Conservation (phyloP, 73 alveolate genomes). For the Paramecium caudatum region DNA sequence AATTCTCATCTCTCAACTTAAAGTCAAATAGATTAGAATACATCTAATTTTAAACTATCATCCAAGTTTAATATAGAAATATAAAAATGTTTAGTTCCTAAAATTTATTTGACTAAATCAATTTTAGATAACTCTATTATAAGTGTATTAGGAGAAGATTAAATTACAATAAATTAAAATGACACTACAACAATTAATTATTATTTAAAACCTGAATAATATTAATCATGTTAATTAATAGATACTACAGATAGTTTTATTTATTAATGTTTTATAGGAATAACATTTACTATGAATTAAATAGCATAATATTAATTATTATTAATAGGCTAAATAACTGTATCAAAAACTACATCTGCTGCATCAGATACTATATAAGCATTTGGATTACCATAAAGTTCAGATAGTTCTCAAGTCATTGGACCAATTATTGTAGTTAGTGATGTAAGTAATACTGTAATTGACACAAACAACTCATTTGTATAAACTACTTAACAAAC, state of each 20-base stretch:
- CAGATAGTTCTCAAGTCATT: not conserved
- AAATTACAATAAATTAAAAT: not conserved
- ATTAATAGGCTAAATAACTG: not conserved
- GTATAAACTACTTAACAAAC: not conserved
- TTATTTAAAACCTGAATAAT: not conserved
- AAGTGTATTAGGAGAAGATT: not conserved
- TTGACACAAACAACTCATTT: not conserved
- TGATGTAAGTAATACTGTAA: not conserved
- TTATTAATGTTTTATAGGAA: not conserved
- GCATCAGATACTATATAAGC: not conserved
- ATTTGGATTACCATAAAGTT: not conserved
- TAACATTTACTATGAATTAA: not conserved
- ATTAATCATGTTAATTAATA: not conserved
- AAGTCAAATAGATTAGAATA: not conserved
- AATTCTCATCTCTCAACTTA: not conserved
- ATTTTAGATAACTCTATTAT: not conserved
- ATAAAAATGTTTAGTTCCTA: not conserved
- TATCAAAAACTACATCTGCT: not conserved
- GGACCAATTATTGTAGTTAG: slow-evolving; percentile 16
- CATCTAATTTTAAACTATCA: not conserved
- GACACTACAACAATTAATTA: not conserved
- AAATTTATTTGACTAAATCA: slow-evolving; percentile 29
- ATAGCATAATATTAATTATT: not conserved
- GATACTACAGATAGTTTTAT: not conserved
- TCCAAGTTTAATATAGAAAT: not conserved